phyloP scores from a whole-genome alignment of 1,284 basidiomycete genomes.

The Pholiota adiposa region DNA sequence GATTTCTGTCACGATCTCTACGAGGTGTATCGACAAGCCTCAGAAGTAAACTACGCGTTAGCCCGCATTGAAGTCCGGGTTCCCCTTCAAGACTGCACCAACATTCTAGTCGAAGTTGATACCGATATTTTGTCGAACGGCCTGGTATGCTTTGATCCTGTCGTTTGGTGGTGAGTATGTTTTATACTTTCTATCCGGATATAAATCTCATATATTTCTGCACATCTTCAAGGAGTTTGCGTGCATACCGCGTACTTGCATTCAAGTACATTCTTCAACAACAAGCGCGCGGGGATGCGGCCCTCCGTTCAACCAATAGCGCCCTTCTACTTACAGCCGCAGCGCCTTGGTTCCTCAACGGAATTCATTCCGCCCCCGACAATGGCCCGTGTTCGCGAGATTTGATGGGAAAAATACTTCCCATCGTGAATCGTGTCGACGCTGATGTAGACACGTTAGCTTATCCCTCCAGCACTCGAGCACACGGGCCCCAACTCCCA shows the following conservation, averaged over 20 bases:
- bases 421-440: slow-evolving; percentile 4
- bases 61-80: slow-evolving; percentile 30
- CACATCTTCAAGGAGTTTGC: background rate
- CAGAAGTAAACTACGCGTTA: slow-evolving; percentile 14
- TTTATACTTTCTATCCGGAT: background rate
- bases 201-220: background rate
- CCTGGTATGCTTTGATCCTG: background rate
- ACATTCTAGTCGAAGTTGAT: slow-evolving; percentile 13
- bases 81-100: slow-evolving; percentile 20
- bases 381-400: slow-evolving; percentile 17
- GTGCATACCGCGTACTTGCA: background rate
- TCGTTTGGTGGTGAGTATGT: slow-evolving; percentile 15
- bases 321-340: slow-evolving; percentile 20
- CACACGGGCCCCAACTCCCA: background rate
- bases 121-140: slow-evolving; percentile 3
- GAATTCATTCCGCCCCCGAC: slow-evolving; percentile 24
- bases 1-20: slow-evolving; percentile 18
- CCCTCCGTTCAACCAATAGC: background rate
- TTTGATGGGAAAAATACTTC: slow-evolving; percentile 21
- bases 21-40: slow-evolving; percentile 19
- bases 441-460: background rate
- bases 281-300: background rate
- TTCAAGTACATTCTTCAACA: background rate
- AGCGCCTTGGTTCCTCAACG: slow-evolving; percentile 21
- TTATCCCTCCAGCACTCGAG: slow-evolving; percentile 1